Conservation (phyloP, 176 grass and related monocot genomes). For the Cymbopogon citratus region DNA sequence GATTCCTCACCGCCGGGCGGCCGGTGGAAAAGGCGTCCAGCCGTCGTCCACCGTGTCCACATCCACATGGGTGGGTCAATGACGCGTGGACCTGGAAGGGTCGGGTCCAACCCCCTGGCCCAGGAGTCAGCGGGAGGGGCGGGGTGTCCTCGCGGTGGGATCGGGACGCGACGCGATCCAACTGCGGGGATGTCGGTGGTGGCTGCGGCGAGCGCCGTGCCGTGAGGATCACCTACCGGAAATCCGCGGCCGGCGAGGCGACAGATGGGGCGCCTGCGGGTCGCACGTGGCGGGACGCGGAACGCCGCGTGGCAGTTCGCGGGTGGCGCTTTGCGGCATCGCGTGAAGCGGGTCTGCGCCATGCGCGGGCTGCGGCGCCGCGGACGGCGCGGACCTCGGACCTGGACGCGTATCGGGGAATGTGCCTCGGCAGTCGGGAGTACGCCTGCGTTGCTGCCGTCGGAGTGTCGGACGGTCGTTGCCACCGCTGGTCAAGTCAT, state of each 20-base stretch:
- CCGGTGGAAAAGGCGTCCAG: neutral
- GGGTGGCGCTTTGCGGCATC: neutral
- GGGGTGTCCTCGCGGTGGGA: neutral
- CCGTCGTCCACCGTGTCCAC: neutral
- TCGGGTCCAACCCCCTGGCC: neutral
- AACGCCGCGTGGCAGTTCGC: neutral
- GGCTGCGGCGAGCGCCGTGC: conserved; percentile 1
- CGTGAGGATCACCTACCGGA: neutral
- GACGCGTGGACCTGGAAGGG: neutral
- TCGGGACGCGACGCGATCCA: neutral
- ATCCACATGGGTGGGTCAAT: neutral
- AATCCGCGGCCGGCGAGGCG: neutral
- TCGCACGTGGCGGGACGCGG: neutral
- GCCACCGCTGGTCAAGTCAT: too few species aligned
- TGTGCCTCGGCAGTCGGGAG: too few species aligned
- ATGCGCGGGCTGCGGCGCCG: too few species aligned
- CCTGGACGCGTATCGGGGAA: too few species aligned
- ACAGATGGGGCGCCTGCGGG: neutral
- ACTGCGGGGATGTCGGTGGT: conserved; percentile 1
- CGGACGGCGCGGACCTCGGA: too few species aligned
- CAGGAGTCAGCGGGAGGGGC: neutral
- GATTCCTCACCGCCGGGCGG: neutral
- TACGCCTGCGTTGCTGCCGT: too few species aligned
- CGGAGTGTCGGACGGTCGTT: too few species aligned
- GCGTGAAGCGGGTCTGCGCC: too few species aligned